Base-by-base conservation (phyloP, 2,329 filamentous ascomycete genomes). In the Pseudogymnoascus sp. region DNA sequence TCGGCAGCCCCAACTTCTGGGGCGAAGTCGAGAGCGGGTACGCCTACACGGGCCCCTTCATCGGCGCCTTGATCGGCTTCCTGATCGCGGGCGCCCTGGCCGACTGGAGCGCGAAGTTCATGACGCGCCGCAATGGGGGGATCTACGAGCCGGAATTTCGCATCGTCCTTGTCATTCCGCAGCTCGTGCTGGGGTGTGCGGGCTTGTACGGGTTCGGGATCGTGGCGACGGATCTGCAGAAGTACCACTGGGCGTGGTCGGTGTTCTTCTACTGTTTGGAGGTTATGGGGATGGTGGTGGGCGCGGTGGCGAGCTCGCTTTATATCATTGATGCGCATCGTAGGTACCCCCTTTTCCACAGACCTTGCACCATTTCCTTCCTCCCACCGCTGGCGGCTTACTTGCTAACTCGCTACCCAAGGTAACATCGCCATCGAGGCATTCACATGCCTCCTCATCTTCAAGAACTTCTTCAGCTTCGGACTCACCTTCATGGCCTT, bases 301-400 rank as follows among this genome's bases (percentile, higher is more conserved):
- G 93, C 0, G 91, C 93, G 1, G 91, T 96, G 2, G 88, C 90
- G 1, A 89, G 87, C 65, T 90, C 90, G 0, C 78, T 96, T 24
- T 98, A 98, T 72, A 89, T 97, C 71, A 90, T 96, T 6, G 93
- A 97, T 76, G 93, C 93, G 0, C 93, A 97, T 76, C 88, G 92
- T 89, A 78, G 75, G 86, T 83, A 4, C 28, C 28, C 43, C 7
- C 50, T 37, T 26, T 35, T 41, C n/a, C 6, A 61, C 65, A 67
- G 68, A 59, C 59, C 33, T 28, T 12, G 33, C 16, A 7, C 19
- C n/a, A 37, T 24, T 7, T 16, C 24, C 6, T 22, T 31, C 14
- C 6, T 12, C 6, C 11, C 26, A 22, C 28, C 28, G 2, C 16
- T 50, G 11, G 46, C 24, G n/a, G 24, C 11, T 4, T 24, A 6